Evolutionary conservation across 257 asterid species (phyloP), one percentile per base, ranked within the genome.

Genomic region (Cordia subcordata): DNA sequence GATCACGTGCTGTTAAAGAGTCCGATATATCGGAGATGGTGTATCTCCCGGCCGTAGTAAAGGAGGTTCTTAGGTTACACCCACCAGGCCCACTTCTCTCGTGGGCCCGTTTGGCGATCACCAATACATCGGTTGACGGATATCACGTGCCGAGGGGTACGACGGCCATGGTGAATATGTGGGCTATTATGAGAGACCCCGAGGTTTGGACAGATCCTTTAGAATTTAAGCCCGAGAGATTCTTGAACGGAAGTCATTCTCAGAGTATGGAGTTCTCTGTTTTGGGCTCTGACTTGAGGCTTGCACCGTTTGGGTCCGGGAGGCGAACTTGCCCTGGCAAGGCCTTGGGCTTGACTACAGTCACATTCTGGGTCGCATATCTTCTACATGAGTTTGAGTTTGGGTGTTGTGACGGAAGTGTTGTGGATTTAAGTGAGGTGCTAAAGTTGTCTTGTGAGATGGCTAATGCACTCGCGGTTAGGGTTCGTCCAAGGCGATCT

Each of bases 11-110:
- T 19, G 70, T 85, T 1, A 69, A 39, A 9, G 96, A 85, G 67
- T 74, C 82, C 0, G 86, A 87, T 60, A 14, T 84, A 18, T 35
- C 85, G 53, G 70, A 79, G 47, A 18, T 85, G 39, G 71, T 69
- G 13, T 87, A 82, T 70, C 69, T 90, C 15, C 71, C 75, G 62
- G 95, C 96, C 6, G 87, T 90, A 1, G 75, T 90, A 12, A 90
- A 90, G 68, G 97, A 90, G 60, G 90, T 82, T 11, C 52, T 90
- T 0, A 68, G 97, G 66, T 32, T 90, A 62, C 90, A 90, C 46
- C 97, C 97, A 0, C 97, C 97, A 1, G 97, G 97, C 16, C 97
- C 97, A 5, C 91, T 90, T 38, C 79, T 90, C 0, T 85, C 96
- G 0, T 90, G 97, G 97, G 77, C 96, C 71, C 90, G 97, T 49